Conservation (phyloP, 345 rosid species). For the Salix udensis region DNA sequence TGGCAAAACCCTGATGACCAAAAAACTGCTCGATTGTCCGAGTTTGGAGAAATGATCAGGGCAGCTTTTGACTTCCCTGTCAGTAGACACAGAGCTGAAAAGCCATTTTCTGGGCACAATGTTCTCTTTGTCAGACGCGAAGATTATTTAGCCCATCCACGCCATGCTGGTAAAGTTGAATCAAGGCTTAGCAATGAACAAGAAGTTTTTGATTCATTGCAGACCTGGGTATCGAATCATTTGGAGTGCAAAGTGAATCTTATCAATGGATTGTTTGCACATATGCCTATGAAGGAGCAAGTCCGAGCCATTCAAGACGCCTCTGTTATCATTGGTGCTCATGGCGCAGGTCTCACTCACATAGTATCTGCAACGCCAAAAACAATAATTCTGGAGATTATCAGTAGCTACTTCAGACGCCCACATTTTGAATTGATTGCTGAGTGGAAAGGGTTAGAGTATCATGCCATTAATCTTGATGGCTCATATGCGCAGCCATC, state of each 20-base stretch:
- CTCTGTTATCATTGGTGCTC: slow-evolving; percentile 89
- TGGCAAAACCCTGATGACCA: slow-evolving; percentile 58
- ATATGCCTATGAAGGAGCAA: slow-evolving; percentile 89
- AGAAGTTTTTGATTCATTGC: slow-evolving; percentile 66
- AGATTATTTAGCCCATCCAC: slow-evolving; percentile 92
- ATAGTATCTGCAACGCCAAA: slow-evolving; percentile 76
- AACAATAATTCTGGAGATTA: slow-evolving; percentile 78
- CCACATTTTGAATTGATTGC: slow-evolving; percentile 85
- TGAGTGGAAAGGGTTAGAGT: slow-evolving; percentile 90
- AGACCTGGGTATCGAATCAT: slow-evolving; percentile 57
- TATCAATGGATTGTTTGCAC: slow-evolving; percentile 82
- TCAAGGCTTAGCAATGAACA: slow-evolving; percentile 81
- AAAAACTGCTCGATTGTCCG: slow-evolving; percentile 72
- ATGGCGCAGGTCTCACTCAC: slow-evolving; percentile 95
- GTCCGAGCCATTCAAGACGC: slow-evolving; percentile 83
- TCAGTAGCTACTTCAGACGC: slow-evolving; percentile 55
- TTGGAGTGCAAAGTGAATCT: slow-evolving; percentile 60
- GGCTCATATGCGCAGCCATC: slow-evolving; percentile 57
- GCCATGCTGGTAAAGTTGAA: slow-evolving; percentile 74
- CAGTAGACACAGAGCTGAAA: slow-evolving; percentile 49
- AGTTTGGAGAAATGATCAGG: slow-evolving; percentile 94
- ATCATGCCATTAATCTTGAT: slow-evolving; percentile 65
- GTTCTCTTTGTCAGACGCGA: slow-evolving; percentile 89
- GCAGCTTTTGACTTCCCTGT: slow-evolving; percentile 68
- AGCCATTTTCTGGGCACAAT: slow-evolving; percentile 42